A percentile compares a stretch with the other conserved stretches of the same genome.
Conservation (phyloP, 1,139 yeast species). For the Pichia norvegensis region DNA sequence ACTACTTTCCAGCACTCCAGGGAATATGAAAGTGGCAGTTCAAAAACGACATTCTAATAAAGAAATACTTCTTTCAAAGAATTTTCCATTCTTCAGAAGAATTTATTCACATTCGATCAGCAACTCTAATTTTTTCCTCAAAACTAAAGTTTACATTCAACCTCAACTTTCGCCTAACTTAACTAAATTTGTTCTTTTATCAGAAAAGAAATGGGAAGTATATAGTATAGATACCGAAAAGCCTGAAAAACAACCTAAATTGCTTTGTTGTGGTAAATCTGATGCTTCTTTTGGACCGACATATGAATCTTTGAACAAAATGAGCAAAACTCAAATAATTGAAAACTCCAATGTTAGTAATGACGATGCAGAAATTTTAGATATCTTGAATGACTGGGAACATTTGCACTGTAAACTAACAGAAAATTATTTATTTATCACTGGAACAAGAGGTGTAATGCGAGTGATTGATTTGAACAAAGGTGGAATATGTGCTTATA, state of each 20-base stretch:
- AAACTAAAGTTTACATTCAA: constrained; percentile 43
- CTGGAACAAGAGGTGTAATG: constrained; percentile 69
- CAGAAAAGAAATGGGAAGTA: constrained; percentile 67
- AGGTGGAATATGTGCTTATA: constrained; percentile 57
- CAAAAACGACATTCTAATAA: constrained; percentile 32
- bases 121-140: constrained; percentile 37
- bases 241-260: constrained; percentile 41
- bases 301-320: constrained; percentile 31
- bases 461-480: constrained; percentile 53
- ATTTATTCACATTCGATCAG: constrained; percentile 59
- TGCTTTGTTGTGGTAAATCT: constrained; percentile 61
- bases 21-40: constrained; percentile 12
- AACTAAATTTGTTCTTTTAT: constrained; percentile 54
- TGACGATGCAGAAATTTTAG: constrained; percentile 17
- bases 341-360: constrained; percentile 22
- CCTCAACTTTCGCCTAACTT: constrained; percentile 62
- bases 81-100: constrained; percentile 77
- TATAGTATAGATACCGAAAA: constrained; percentile 40
- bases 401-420: constrained; percentile 60
- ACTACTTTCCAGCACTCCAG: constrained; percentile 11
- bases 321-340: constrained; percentile 17
- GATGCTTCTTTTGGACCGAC: constrained; percentile 58
- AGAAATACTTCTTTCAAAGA: constrained; percentile 64
- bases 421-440: constrained; percentile 50
- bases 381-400: constrained; percentile 43